Evolutionary conservation across 164 flowering plant species (phyloP), one percentile per base, ranked within the genome.

Genomic region (Umbellularia californica): DNA sequence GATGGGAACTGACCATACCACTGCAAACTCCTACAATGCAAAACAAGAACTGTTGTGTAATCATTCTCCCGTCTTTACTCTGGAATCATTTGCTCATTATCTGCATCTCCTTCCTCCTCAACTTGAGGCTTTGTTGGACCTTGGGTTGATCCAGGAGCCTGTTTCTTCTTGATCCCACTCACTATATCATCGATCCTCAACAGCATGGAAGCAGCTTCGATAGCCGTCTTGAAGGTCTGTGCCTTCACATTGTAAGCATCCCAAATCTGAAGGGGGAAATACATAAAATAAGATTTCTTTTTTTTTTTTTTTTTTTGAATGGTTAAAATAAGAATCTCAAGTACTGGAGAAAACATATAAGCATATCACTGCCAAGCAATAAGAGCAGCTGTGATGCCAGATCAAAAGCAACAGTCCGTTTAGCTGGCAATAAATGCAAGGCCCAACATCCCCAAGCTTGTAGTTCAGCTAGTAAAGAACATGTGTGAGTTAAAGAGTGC

Each of bases 161-260:
- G 91, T 84, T 89, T 90, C 89, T 95, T 93, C 86, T 95, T 95
- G 69, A 95, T 93, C 2, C 99, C 99, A 74, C 99, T 95, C 13
- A 95, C 99, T 52, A 95, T 90, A 71, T 95, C 99, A 80, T 95
- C 99, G 28, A 95, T 95, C 79, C 99, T 92, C 27, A 95, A 85
- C 77, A 95, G 98, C 98, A 95, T 90, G 82, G 95, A 93, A n/a
- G 99, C 94, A 24, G 98, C 99, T 80, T 95, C 99, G 27, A 95
- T 95, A 70, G 99, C 93, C 4, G 99, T 95, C 83, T 95, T 95
- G 72, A 90, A 95, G 6, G 99, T 92, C 70, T 95, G 99, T 7
- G 92, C 96, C 85, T 95, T 95, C 72, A 95, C 99, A 73, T 87
- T 92, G 79, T 93, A 93, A 2, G 97, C 84, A 84, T 95, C 99